Evolutionary conservation across 202 grass and related monocot genomes (phyloP), one percentile per base, ranked within the genome.

Genomic region (Hordeum pubiflorum): DNA sequence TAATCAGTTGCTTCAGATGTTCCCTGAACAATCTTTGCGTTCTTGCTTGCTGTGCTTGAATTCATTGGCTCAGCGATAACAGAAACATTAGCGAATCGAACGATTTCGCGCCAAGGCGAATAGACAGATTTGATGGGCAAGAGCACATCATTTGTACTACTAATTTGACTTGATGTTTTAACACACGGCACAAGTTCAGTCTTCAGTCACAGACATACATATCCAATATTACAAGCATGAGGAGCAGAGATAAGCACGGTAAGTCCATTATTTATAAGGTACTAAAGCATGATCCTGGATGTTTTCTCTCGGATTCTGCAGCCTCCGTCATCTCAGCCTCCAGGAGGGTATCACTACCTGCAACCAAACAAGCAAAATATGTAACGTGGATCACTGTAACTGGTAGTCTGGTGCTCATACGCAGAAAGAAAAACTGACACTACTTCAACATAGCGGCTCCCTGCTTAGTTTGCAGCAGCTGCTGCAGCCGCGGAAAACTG

Each of bases 181-280:
- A 34, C 65, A 78, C 9, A 18, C 3, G 52, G 7, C 70, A 65
- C 4, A 24, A 31, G 46, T 58, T 29, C 26, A 72, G 26, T 50
- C 7, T 71, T 15, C 11, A 24, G 24, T 13, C 12, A 1, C n/a
- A 20, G 57, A 3, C 7, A 80, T 52, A 61, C 59, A 76, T 67
- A 39, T 36, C 33, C 34, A 46, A 48, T 37, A 13, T 70, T 81
- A 77, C 72, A 81, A 9, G 17, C 72, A 82, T 66, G 62, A 5
- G 20, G 56, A 48, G 0, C 40, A 31, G 10, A 43, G 13, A 46
- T 22, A 60, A 20, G 44, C 0, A 23, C 36, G 31, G 6, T 21
- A 40, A 72, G 82, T 20, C 48, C 36, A 7, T 10, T 8, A 69
- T 86, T 83, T 79, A 78, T 79, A 50, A 69, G 3, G 40, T 5